Evolutionary conservation across 768 basidiomycete species (phyloP), one percentile per base, ranked within the genome.

Genomic region (Serendipita indica): DNA sequence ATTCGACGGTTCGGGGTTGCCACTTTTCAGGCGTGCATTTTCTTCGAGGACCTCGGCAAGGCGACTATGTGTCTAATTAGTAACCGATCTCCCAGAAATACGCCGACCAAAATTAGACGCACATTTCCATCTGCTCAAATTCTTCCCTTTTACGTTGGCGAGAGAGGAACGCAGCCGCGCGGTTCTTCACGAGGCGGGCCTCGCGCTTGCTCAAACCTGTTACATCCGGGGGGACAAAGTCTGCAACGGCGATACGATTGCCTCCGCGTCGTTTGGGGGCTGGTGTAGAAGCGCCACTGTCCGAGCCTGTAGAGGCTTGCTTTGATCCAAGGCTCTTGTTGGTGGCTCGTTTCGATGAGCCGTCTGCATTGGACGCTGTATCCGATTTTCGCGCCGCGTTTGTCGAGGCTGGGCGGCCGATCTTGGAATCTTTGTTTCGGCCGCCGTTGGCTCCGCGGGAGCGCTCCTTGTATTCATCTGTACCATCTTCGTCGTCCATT

Each of bases 121-220:
- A 90, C 87, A 85, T 72, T 75, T 91, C 89, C 86, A 92, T 90
- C 66, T 68, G 74, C 72, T 92, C 89, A 66, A 89, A 92, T 72
- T 91, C 89, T 72, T 92, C 89, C 59, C 89, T 81, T 71, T 92
- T 92, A 65, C 89, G 78, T 70, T 92, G 89, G 68, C 89, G 77
- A 71, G 83, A 85, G 67, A 92, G 83, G 74, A 92, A 92, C 60
- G 89, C 89, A 10, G 89, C 89, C 12, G 89, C 89, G 59, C 89
- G 79, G 72, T 92, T 92, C 76, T 92, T 92, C 60, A 92, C 86
- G 6, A 92, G 78, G 57, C 89, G 82, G 61, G 89, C 89, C 72
- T 92, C 89, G 56, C 89, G 86, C 71, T 92, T 92, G 75, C 77
- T 82, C 60, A 92, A 77, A 54, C 90, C 90, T 60, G 81, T 79